Percentiles rank a stretch among this genome's conserved stretches.
These are phyloP conservation scores for Dendrobium officinale DNA, from an alignment of 106 monocot genomes.

Conservation along the genomic window DNA sequence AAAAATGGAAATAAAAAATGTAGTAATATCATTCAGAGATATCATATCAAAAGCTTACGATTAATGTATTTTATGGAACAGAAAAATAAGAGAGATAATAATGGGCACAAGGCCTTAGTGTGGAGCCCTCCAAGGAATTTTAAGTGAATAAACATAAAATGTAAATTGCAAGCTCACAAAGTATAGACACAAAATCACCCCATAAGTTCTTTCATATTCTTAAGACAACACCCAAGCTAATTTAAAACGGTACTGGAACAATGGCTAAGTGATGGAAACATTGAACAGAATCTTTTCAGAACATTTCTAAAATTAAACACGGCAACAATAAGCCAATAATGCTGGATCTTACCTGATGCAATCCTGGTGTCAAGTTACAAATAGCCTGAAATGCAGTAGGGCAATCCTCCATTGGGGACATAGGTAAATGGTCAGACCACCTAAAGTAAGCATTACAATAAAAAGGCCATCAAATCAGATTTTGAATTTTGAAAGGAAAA, in stretches of 20 bases:
- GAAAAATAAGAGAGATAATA: background rate
- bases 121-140: no score
- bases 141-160: background rate
- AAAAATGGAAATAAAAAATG: background rate
- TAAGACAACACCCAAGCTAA: background rate
- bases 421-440: slow-evolving; percentile 79
- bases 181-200: background rate
- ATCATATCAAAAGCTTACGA: background rate
- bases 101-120: background rate
- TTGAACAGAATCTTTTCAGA: background rate
- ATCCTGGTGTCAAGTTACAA: slow-evolving; percentile 63
- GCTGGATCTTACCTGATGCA: slow-evolving; percentile 51
- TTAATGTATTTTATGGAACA: background rate
- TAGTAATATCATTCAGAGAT: background rate
- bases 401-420: slow-evolving; percentile 82
- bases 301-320: background rate
- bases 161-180: background rate
- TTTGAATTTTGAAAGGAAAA: background rate
- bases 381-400: slow-evolving; percentile 79
- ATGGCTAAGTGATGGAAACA: background rate
- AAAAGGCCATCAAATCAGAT: background rate
- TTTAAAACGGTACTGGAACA: background rate
- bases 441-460: slow-evolving; percentile 23
- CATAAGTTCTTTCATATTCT: background rate
- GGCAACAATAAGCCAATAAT: background rate